phyloP scores from a whole-genome alignment of 108 stramenopile species.

The Skeletonema tropicum region DNA sequence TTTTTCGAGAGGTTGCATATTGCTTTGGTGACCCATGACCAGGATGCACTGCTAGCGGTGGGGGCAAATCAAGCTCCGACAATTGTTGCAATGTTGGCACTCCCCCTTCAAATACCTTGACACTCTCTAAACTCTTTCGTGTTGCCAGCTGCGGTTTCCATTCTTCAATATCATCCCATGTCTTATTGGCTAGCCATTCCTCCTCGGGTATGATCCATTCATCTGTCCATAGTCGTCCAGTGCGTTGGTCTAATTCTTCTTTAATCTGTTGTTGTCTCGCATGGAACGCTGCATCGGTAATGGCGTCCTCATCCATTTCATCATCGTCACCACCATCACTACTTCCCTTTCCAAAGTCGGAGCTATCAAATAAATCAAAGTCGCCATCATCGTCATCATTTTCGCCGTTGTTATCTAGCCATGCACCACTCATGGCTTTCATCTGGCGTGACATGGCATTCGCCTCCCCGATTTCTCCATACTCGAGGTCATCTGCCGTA shows the following conservation, averaged over 20 bases:
- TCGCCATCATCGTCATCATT: conserved; percentile 8
- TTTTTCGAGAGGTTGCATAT: conserved; percentile 55
- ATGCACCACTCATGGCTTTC: neutral
- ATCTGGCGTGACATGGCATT: neutral
- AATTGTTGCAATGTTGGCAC: conserved; percentile 69
- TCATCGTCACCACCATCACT: conserved; percentile 13
- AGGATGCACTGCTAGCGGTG: conserved; percentile 46
- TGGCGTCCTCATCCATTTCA: conserved; percentile 3
- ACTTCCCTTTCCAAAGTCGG: neutral
- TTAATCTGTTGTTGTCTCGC: conserved; percentile 46
- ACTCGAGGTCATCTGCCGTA: conserved; percentile 7
- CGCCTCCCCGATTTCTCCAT: neutral
- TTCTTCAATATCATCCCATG: conserved; percentile 67
- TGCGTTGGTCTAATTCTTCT: conserved; percentile 52
- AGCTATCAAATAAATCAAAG: neutral
- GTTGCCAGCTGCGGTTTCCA: conserved; percentile 72
- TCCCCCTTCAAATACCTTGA: conserved; percentile 58
- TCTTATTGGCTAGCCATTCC: conserved; percentile 58
- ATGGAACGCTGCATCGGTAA: neutral
- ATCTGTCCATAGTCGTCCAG: conserved; percentile 70
- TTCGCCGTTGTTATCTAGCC: conserved; percentile 14
- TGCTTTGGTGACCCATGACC: conserved; percentile 54
- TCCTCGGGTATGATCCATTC: conserved; percentile 69
- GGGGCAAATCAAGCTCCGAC: conserved; percentile 55
- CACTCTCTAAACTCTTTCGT: conserved; percentile 69